Base-by-base conservation (phyloP, 768 basidiomycete genomes). In the Auriculariales sp. region DNA sequence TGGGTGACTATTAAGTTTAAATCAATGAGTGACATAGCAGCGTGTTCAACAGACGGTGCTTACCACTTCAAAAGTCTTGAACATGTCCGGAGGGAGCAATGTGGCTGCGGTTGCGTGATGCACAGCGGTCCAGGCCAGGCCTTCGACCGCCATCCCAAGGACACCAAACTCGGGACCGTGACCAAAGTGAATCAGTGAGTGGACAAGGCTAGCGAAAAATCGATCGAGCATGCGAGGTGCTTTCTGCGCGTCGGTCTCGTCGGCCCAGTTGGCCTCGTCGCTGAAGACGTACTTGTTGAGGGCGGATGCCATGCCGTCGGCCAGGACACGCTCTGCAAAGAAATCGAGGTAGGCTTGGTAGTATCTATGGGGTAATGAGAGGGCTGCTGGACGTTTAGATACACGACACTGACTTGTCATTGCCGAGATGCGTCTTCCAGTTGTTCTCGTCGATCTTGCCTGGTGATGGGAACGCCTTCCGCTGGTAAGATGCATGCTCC, bases 101-200 rank as follows among this genome's bases (percentile, higher is more conserved):
- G 60, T 58, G 3, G 64, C 61, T 12, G 67, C 66, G 12, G 63
- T 58, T 4, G 68, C 53, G 4, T 56, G 49, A 53, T 79, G 74
- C 4, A 77, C 71, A 3, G 76, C 71, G 1, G 74, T 61, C 61
- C 74, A 69, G 0, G 79, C 78, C 3, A 83, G 66, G 31, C 79
- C 83, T 66, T 85, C 81, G 1, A 74, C 75, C 2, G 75, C 61
- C 44, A 81, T 60, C 0, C 80, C 82, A 5, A 73, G 70, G 17
- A 79, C 50, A 12, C 69, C 66, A 52, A 83, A 83, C 58, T 84
- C 83, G 3, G 71, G 60, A 3, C 80, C 81, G 59, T 75, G 74
- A 11, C 78, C 81, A 2, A 64, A 55, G 55, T 83, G 78, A 42
- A 85, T 83, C 33, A 83, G 49, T 0, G 82, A 77, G 55, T 86